Evolutionary conservation across 495 filamentous ascomycete genomes (phyloP), one percentile per base, ranked within the genome.

Genomic region (Aspergillus asperescens): DNA sequence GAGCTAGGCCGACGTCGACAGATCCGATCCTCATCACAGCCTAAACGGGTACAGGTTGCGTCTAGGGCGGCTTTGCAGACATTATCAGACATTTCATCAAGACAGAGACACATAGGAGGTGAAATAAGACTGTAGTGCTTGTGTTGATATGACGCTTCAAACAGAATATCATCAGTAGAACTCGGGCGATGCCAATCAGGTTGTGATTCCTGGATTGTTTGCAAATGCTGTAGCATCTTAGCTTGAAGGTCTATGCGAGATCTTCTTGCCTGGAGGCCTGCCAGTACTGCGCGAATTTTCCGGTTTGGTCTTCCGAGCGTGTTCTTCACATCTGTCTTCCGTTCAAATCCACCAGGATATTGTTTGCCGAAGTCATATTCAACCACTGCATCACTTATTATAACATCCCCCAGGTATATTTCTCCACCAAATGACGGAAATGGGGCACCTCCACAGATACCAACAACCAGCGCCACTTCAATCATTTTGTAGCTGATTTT

Each of bases 341-440:
- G 34, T 16, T 54, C 31, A 31, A 66, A 65, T 9, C 56, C 55
- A 44, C 58, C 50, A 3, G 64, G 60, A 27, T 61, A 61, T 37
- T 60, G 64, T 22, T 59, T 52, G 16, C 72, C 72, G 52, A 69
- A 65, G 41, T 71, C 66, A 48, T 70, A 71, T 47, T 77, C 57
- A n/a, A 75, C 51, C 6, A 73, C 47, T 9, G 40, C 44, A 1
- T 63, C 66, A 48, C 71, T 73, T 31, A 79, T 68, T 16, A 77
- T 60, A 0, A 77, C 70, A 54, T 79, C 74, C 5, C 76, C 74
- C 1, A 77, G 64, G 13, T 72, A 46, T 7, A 72, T 52, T 19
- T 67, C 61, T 7, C 51, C 42, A 24, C 20, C 37, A 7, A 27
- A 25, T 7, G 49, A 22, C 13, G 49, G 32, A 10, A 10, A 53